These are phyloP conservation scores for Lentinula lateritia DNA, from an alignment of 768 basidiomycete genomes.

Conservation along the genomic window DNA sequence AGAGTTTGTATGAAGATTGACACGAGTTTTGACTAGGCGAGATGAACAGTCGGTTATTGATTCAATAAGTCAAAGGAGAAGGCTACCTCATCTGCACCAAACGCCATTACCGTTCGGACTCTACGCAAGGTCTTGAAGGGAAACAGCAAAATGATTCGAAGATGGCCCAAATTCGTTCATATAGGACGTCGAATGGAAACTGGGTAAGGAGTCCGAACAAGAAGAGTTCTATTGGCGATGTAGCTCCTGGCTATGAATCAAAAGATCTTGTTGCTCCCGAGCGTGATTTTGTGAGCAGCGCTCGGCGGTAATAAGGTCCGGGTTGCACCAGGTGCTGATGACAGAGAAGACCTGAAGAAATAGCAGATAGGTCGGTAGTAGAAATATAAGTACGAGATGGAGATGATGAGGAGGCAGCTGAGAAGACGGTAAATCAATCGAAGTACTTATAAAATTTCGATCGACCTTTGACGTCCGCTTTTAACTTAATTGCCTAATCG, in stretches of 20 bases:
- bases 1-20: slow-evolving; percentile 22
- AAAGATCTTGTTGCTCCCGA: neutral
- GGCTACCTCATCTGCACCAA: slow-evolving; percentile 8
- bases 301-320: neutral
- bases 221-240: neutral
- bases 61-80: too few relatives aligned
- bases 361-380: neutral
- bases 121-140: neutral
- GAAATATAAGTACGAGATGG: neutral
- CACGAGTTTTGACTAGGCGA: slow-evolving; percentile 16
- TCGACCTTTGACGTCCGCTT: neutral
- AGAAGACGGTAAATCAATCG: neutral
- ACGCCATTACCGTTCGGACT: neutral
- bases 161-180: neutral
- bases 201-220: neutral
- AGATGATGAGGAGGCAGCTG: neutral
- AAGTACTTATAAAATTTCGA: neutral
- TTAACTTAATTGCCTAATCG: neutral
- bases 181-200: neutral
- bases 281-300: neutral
- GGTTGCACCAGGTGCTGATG: neutral
- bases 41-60: neutral
- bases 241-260: neutral
- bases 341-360: neutral
- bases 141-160: neutral